Base-by-base conservation (phyloP, 1,139 yeast genomes). In the Geotrichum australiense region DNA sequence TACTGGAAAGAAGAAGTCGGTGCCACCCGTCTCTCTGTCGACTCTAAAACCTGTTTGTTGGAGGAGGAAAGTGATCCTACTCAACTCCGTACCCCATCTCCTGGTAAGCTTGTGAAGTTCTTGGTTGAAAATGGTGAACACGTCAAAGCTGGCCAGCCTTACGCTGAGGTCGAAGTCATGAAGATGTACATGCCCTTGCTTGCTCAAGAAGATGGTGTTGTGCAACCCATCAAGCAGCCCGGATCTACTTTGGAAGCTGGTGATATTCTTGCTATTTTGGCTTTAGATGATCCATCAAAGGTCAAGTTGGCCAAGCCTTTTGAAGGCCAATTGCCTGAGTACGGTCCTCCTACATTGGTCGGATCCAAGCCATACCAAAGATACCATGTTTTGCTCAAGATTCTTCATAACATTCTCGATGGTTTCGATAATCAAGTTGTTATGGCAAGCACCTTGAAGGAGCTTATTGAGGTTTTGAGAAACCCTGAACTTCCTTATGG, bases 141-240 rank as follows among this genome's bases (percentile, higher is more conserved):
- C 57, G 77, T 91, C 54, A 68, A 68, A 49, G 80, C 94, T 48
- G 98, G 98, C 48, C 95, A 91, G 67, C 79, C 96, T 35, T 93
- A 78, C 59, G 98, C 98, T 35, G 98, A 91, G 68, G 96, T 91
- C 46, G 99, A 91, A 69, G 98, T 91, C 53, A 91, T 91, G 99
- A 91, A 91, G 68, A 89, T 89, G 97, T 62, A 62, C 51, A 63
- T 65, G 69, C 68, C 69, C 23, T 42, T 57, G 34, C 72, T 89
- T 58, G 71, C 86, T 57, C 91, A 79, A 63, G 98, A 89, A 64
- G 81, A 84, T 58, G 99, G 99, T 72, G 71, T 76, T 47, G 87
- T 89, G 40, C 96, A 91, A 68, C 71, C 87, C 42, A 78, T 91
- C 59, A 89, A 91, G 65, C 98, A 93, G 66, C 97, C 98, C n/a